These are phyloP conservation scores for Sisymbrium altissimum DNA, from an alignment of 345 rosid species.

Conservation along the genomic window DNA sequence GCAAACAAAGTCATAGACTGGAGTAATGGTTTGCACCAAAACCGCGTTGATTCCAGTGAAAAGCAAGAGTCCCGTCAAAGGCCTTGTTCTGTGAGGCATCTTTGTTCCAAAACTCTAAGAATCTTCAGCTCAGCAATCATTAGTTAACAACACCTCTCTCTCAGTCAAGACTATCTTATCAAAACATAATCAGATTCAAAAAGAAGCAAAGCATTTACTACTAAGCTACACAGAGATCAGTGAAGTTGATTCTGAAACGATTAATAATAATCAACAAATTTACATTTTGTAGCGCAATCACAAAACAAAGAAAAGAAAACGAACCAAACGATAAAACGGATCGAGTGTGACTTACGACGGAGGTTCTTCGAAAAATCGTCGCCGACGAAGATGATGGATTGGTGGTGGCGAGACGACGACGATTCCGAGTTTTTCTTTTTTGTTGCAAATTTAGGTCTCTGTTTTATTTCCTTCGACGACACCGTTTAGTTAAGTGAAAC, in stretches of 20 bases:
- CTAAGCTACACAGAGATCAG: neutral
- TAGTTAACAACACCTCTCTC: neutral
- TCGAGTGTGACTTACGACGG: constrained; percentile 21
- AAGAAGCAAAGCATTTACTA: neutral
- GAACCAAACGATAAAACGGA: neutral
- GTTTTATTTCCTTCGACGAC: neutral
- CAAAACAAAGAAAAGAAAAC: neutral
- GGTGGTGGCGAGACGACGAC: neutral
- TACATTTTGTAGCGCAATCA: neutral
- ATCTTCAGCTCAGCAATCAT: constrained; percentile 15
- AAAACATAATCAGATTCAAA: constrained; percentile 1
- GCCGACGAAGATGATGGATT: neutral
- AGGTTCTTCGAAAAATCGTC: constrained; percentile 12
- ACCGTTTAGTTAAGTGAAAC: neutral
- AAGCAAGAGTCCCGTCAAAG: constrained; percentile 55
- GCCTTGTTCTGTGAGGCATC: constrained; percentile 67
- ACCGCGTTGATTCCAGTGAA: constrained; percentile 58
- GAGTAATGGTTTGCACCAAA: constrained; percentile 55
- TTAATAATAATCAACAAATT: neutral
- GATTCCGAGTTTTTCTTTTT: neutral
- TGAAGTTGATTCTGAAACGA: neutral
- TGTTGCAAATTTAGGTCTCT: neutral
- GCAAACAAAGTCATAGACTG: constrained; percentile 74
- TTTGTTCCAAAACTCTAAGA: neutral
- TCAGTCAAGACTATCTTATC: neutral